Base-by-base conservation (phyloP, 139 green algal genomes). In the Bryopsis sp. region DNA sequence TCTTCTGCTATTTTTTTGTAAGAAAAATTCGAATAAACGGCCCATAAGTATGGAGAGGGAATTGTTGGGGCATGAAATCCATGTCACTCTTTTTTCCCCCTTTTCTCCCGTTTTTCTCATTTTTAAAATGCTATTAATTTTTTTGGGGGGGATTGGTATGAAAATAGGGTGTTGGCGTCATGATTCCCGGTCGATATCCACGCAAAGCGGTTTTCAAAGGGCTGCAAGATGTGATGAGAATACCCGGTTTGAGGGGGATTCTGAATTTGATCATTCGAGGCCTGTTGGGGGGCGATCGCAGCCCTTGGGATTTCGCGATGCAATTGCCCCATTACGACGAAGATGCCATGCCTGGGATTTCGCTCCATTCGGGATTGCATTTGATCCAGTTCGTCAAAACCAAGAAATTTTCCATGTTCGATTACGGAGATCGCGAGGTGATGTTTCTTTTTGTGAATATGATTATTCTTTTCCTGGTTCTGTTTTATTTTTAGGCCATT, bases 341-440 rank as follows among this genome's bases (percentile, higher is more conserved):
- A 0, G 48, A 71, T 31, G 74, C 83, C 78, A 97, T 97, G 92
- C 92, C 92, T 0, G 86, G 86, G 2, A 74, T 96, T 8, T 84
- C 81, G 6, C 62, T 89, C 48, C 77, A 92, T 72, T 83, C 72
- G 74, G 63, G 68, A 36, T 48, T 84, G 31, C 84, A 90, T 74
- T 73, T 84, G 7, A 57, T 74, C 62, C 86, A 92, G 83, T 73
- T 83, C 67, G 71, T 74, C 29, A 37, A 39, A 0, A 73, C 69
- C 29, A 60, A 71, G 2, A 37, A 65, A 3, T 97, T 96, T 74
- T 71, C 74, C 32, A 66, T 97, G 72, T 97, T 85, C 66, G 90
- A 97, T 75, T 91, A 95, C 62, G 88, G 88, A 67, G 82, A 39
- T 29, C 7, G 39, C 1, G 77, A 75, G 1, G 70, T 68, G 35